A percentile compares a stretch with the other conserved stretches of the same genome.
These are phyloP conservation scores for Leishmania major DNA, from an alignment of 208 protist species.

Conservation along the genomic window DNA sequence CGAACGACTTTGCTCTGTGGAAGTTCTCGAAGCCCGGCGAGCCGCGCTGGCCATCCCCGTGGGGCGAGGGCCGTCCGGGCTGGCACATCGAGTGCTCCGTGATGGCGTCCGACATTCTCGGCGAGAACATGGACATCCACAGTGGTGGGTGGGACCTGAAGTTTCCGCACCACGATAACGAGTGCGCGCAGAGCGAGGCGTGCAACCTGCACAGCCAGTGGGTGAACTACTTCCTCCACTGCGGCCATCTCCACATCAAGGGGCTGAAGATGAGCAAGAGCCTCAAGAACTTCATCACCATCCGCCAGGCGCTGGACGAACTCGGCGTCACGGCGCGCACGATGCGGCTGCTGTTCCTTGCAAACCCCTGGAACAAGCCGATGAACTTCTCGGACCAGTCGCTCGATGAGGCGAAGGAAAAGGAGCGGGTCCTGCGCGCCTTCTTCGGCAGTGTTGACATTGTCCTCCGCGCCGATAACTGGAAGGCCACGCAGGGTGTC, in stretches of 20 bases:
- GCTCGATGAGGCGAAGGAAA: slow-evolving; percentile 83
- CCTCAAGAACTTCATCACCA: slow-evolving; percentile 99
- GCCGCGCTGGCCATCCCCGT: slow-evolving; percentile 94
- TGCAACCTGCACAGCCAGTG: slow-evolving; percentile 89
- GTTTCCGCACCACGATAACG: slow-evolving; percentile 99
- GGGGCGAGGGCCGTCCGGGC: slow-evolving; percentile 96
- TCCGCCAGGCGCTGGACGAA: slow-evolving; percentile 85
- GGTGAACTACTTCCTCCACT: slow-evolving; percentile 99
- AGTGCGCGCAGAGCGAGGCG: slow-evolving; percentile 97
- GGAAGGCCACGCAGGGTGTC: slow-evolving; percentile 45
- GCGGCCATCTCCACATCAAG: slow-evolving; percentile 98
- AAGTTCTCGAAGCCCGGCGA: slow-evolving; percentile 96
- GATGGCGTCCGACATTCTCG: slow-evolving; percentile 96
- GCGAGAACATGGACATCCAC: slow-evolving; percentile 97
- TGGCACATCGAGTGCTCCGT: slow-evolving; percentile 99
- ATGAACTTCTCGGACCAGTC: slow-evolving; percentile 95
- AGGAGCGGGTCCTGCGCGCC: slow-evolving; percentile 80
- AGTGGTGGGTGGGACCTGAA: slow-evolving; percentile 98
- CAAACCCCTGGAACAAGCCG: slow-evolving; percentile 87
- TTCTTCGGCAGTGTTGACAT: slow-evolving; percentile 87
- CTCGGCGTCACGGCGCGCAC: slow-evolving; percentile 67
- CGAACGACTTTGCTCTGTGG: slow-evolving; percentile 98
- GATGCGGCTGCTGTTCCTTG: slow-evolving; percentile 96
- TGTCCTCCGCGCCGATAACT: slow-evolving; percentile 54
- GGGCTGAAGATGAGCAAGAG: slow-evolving; percentile 99